These are phyloP conservation scores for Paramecium tetraurelia DNA, from an alignment of 73 alveolate species.

Conservation along the genomic window DNA sequence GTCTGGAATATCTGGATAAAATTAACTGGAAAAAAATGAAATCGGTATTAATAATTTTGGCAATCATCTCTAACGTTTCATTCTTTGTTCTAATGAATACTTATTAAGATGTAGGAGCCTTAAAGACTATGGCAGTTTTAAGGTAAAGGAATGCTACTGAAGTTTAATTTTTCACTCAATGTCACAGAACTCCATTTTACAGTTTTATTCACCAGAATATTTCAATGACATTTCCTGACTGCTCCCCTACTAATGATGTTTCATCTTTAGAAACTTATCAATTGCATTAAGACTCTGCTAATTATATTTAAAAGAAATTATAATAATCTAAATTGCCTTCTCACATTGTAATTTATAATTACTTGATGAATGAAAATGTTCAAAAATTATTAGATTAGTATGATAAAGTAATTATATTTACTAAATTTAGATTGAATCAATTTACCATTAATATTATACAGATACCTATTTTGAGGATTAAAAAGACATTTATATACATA, in stretches of 20 bases:
- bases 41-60: neutral
- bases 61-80: neutral
- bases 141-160: neutral
- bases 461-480: slow-evolving; percentile 20
- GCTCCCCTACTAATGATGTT: slow-evolving; percentile 11
- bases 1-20: neutral
- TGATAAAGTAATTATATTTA: neutral
- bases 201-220: slow-evolving; percentile 53
- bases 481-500: neutral
- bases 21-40: neutral
- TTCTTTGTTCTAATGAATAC: slow-evolving; percentile 3
- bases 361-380: neutral
- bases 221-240: slow-evolving; percentile 62
- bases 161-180: slow-evolving; percentile 46
- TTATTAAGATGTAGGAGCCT: slow-evolving; percentile 57
- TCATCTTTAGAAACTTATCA: neutral
- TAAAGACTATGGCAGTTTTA: slow-evolving; percentile 37
- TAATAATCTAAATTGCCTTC: neutral
- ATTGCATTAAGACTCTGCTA: neutral
- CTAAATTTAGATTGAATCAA: neutral
- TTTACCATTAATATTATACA: neutral
- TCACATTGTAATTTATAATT: neutral
- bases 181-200: slow-evolving; percentile 65
- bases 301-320: neutral
- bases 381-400: neutral